Percentiles rank a stretch among this genome's conserved stretches.
These are phyloP conservation scores for Tricholoma hemisulphureum DNA, from an alignment of 768 basidiomycete genomes.

Conservation along the genomic window DNA sequence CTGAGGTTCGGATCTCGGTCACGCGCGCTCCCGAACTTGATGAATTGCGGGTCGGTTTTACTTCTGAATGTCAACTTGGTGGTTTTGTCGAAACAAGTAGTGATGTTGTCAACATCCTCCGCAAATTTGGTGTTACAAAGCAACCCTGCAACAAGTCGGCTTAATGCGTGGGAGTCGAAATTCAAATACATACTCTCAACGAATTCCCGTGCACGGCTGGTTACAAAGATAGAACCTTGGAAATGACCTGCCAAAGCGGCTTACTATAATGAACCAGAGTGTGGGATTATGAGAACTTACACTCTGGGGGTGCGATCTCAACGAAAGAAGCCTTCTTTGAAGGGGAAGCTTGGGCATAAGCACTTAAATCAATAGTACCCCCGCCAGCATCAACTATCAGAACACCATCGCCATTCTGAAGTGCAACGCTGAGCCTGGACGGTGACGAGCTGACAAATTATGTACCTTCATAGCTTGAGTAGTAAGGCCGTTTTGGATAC, in stretches of 20 bases:
- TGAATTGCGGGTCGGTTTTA: conserved; percentile 35
- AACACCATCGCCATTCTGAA: conserved; percentile 43
- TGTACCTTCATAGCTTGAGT: conserved; percentile 33
- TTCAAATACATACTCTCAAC: conserved; percentile 29
- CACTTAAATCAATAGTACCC: conserved; percentile 57
- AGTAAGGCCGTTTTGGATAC: conserved; percentile 40
- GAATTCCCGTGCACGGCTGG: conserved; percentile 34
- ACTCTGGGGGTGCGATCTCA: conserved; percentile 48
- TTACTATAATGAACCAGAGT: neutral
- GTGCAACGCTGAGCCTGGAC: neutral
- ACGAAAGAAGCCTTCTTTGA: conserved; percentile 31
- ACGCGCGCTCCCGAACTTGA: conserved; percentile 41
- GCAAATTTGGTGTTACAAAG: conserved; percentile 37
- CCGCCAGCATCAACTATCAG: conserved; percentile 60
- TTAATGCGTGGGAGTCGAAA: neutral
- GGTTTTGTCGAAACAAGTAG: conserved; percentile 41
- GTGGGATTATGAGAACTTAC: conserved; percentile 22
- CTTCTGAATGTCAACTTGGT: conserved; percentile 43
- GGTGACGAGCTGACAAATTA: neutral
- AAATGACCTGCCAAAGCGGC: conserved; percentile 39
- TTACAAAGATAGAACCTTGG: conserved; percentile 49
- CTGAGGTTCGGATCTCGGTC: conserved; percentile 36
- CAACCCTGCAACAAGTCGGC: conserved; percentile 26
- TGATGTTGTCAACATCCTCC: conserved; percentile 41
- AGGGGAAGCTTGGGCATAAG: conserved; percentile 37